Percentiles rank a stretch among this genome's conserved stretches.
These are phyloP conservation scores for Amesomyces nigricolor DNA, from an alignment of 2,329 filamentous ascomycete species.

Conservation along the genomic window DNA sequence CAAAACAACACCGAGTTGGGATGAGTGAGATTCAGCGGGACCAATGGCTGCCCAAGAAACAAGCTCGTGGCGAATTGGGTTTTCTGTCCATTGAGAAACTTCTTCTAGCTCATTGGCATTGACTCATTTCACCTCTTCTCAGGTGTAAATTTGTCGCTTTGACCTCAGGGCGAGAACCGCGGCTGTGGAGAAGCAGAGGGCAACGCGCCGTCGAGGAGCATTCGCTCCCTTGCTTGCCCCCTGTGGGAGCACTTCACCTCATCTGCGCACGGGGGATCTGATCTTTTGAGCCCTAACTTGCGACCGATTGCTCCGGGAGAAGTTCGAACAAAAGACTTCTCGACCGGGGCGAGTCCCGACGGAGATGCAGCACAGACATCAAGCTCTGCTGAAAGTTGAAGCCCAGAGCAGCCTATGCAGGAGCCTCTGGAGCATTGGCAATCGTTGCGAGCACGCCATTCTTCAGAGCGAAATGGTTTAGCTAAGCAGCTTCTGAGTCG, in stretches of 20 bases:
- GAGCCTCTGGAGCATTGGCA: background rate
- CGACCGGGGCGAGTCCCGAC: background rate
- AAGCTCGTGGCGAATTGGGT: background rate
- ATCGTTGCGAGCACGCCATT: background rate
- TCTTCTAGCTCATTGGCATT: background rate
- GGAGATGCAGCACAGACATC: background rate
- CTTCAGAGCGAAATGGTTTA: too few relatives aligned
- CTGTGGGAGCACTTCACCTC: background rate
- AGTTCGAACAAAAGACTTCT: background rate
- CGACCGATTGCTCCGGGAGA: background rate
- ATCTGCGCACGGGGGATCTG: background rate
- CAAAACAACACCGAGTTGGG: background rate
- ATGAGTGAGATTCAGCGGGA: background rate
- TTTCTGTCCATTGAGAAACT: background rate
- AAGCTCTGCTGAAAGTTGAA: background rate
- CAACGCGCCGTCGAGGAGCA: background rate
- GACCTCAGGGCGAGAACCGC: constrained; percentile 7
- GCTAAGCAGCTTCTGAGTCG: background rate
- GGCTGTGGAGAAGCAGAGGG: background rate
- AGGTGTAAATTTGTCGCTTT: constrained; percentile 2
- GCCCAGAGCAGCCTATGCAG: background rate
- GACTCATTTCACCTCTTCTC: constrained; percentile 11
- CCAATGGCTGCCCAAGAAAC: background rate
- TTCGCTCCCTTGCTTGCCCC: background rate
- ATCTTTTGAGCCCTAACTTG: background rate